Evolutionary conservation across 1,284 basidiomycete genomes (phyloP).

Genomic region (Jaminaea rosea): DNA sequence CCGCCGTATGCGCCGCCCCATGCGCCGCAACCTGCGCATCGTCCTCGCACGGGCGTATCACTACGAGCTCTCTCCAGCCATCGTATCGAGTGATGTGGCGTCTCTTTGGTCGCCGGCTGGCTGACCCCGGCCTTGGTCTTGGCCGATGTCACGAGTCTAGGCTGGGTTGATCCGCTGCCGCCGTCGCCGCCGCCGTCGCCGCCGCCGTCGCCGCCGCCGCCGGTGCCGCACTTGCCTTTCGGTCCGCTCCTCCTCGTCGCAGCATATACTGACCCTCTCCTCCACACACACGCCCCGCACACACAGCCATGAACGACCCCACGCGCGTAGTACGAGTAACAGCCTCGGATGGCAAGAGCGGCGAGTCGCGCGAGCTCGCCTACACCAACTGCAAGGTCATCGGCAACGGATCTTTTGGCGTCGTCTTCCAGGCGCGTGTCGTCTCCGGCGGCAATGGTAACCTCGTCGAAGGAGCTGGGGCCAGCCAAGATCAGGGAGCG

Average conservation of each 20-base stretch:
- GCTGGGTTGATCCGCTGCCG: neutral
- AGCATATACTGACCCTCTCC: neutral
- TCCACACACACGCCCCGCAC: neutral
- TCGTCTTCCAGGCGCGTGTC: slow-evolving; percentile 72
- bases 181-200: neutral
- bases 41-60: too few relatives aligned
- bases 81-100: too few relatives aligned
- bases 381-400: slow-evolving; percentile 98
- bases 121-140: neutral
- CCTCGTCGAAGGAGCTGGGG: slow-evolving; percentile 12
- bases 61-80: neutral
- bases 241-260: neutral
- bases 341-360: slow-evolving; percentile 88
- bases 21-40: neutral
- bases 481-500: slow-evolving; percentile 11
- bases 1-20: neutral
- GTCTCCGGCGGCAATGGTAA: slow-evolving; percentile 47
- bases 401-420: slow-evolving; percentile 96
- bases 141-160: neutral
- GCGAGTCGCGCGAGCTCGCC: slow-evolving; percentile 74
- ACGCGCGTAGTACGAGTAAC: slow-evolving; percentile 87
- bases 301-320: slow-evolving; percentile 64
- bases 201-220: neutral
- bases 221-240: neutral
- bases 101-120: too few relatives aligned